These are phyloP conservation scores for Verticillium albo-atrum DNA, from an alignment of 2,329 filamentous ascomycete genomes.

Conservation along the genomic window DNA sequence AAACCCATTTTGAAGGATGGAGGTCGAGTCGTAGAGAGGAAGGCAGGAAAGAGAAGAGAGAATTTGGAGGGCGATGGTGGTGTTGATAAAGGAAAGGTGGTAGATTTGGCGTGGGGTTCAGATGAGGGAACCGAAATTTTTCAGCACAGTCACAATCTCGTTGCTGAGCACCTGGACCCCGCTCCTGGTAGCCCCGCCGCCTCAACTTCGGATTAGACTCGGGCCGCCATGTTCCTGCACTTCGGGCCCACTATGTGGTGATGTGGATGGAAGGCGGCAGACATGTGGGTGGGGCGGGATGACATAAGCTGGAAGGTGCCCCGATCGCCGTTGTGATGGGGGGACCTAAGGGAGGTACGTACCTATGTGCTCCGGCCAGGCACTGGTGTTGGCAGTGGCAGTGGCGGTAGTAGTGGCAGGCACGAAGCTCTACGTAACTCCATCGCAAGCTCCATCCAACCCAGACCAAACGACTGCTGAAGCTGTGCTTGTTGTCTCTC, in stretches of 20 bases:
- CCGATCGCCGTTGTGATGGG: background rate
- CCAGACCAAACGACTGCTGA: background rate
- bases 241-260: background rate
- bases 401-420: background rate
- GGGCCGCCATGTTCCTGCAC: conserved; percentile 7
- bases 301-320: background rate
- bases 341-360: too few species aligned
- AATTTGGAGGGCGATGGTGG: conserved; percentile 13
- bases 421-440: conserved; percentile 5
- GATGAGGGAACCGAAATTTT: conserved; percentile 39
- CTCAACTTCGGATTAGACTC: conserved; percentile 13
- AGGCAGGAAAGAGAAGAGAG: conserved; percentile 2
- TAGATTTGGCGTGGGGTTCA: conserved; percentile 11
- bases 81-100: conserved; percentile 17
- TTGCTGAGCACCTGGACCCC: conserved; percentile 9
- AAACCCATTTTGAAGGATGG: conserved; percentile 56
- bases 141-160: conserved; percentile 13
- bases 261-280: background rate
- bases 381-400: background rate
- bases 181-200: conserved; percentile 7
- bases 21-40: conserved; percentile 12
- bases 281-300: background rate
- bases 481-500: background rate
- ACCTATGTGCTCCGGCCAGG: background rate
- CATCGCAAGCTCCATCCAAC: background rate